Conservation (phyloP, 805 yeast genomes). For the Ogataea nakhonphanomensis region DNA sequence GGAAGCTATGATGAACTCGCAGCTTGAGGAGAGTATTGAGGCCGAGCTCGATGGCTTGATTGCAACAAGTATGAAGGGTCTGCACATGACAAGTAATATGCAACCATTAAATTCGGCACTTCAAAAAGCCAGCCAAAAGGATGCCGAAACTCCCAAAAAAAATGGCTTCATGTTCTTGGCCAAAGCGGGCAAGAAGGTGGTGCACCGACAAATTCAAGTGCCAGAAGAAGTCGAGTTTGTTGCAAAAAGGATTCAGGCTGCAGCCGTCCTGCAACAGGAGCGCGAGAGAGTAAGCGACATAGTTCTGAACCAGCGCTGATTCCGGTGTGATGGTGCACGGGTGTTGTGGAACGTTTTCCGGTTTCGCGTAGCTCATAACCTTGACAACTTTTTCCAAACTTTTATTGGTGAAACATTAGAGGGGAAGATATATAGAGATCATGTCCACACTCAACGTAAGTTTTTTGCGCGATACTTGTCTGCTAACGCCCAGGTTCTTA, state of each 20-base stretch:
- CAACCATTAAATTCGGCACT: too few relatives aligned
- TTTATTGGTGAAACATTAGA: conserved; percentile 14
- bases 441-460: conserved; percentile 53
- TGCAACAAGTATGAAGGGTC: conserved; percentile 40
- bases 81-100: too few relatives aligned
- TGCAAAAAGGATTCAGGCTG: conserved; percentile 47
- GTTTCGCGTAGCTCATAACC: conserved; percentile 8
- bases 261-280: conserved; percentile 48
- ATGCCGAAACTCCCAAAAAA: background rate
- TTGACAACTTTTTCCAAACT: conserved; percentile 11
- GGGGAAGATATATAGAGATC: conserved; percentile 10
- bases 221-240: conserved; percentile 57
- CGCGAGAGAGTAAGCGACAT: conserved; percentile 54
- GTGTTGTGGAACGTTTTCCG: background rate
- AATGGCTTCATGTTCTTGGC: conserved; percentile 50
- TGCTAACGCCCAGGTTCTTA: conserved; percentile 55
- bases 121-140: background rate
- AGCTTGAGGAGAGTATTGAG: conserved; percentile 39
- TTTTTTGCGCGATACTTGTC: conserved; percentile 5
- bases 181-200: conserved; percentile 46
- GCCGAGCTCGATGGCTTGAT: conserved; percentile 52
- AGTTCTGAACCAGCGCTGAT: conserved; percentile 41
- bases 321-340: background rate
- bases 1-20: conserved; percentile 29
- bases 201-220: conserved; percentile 43